Percentiles rank a stretch among this genome's conserved stretches.
Evolutionary conservation across 169 alveolate genomes (phyloP).

Genomic region (Plasmodium coatneyi): DNA sequence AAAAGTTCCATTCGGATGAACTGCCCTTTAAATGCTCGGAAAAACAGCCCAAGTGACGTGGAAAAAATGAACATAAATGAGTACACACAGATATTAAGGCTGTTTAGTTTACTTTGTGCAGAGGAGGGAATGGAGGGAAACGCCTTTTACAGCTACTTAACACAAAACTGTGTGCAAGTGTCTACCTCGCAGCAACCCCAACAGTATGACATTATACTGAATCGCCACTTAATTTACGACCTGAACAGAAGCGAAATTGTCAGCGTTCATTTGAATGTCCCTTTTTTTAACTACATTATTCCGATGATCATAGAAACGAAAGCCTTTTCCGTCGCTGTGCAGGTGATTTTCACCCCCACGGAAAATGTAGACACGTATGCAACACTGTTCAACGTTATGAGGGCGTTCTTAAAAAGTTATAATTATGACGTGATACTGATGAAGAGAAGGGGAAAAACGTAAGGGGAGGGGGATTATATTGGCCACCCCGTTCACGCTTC

Average conservation of each 20-base stretch:
- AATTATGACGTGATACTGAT: conserved; percentile 49
- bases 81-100: conserved; percentile 7
- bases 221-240: conserved; percentile 9
- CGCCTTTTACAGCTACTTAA: conserved; percentile 39
- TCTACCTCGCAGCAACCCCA: background rate
- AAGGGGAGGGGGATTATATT: background rate
- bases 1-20: conserved; percentile 7
- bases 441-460: background rate
- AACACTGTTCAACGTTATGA: conserved; percentile 23
- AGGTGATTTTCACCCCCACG: background rate
- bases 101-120: conserved; percentile 7
- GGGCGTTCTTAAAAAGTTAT: conserved; percentile 42
- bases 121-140: conserved; percentile 9
- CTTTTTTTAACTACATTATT: conserved; percentile 63
- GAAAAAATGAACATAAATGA: conserved; percentile 20
- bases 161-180: conserved; percentile 5
- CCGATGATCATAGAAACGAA: conserved; percentile 65
- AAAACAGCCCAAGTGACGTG: background rate
- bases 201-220: conserved; percentile 11
- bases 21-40: background rate
- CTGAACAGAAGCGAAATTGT: conserved; percentile 6
- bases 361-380: conserved; percentile 45
- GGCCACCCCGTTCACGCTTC: background rate
- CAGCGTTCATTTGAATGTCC: conserved; percentile 21
- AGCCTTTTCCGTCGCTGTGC: conserved; percentile 19